Evolutionary conservation across 345 rosid genomes (phyloP).

Genomic region (Cardamine occulta): DNA sequence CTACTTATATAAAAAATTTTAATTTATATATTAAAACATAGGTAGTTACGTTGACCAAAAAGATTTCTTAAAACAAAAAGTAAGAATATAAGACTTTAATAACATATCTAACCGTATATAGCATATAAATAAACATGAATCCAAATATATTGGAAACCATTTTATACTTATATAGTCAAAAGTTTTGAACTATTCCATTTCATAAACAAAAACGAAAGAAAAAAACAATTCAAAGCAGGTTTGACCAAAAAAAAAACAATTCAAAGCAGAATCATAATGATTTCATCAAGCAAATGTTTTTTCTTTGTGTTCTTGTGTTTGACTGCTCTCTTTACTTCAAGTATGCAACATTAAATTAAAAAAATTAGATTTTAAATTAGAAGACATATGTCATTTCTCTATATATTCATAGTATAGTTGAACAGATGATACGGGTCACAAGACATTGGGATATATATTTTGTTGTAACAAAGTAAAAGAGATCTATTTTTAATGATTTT

Average conservation of each 20-base stretch:
- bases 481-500: not conserved
- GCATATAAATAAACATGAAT: not conserved
- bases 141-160: not conserved
- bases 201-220: not conserved
- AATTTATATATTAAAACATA: not conserved
- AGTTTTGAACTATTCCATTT: not conserved
- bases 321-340: slow-evolving; percentile 12
- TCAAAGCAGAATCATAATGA: not conserved
- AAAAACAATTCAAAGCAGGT: not conserved
- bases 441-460: not conserved
- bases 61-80: not conserved
- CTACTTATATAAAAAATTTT: too few species aligned
- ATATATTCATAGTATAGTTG: not conserved
- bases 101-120: slow-evolving; percentile 3
- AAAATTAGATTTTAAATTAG: not conserved
- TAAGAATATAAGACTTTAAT: slow-evolving; percentile 12
- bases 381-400: not conserved
- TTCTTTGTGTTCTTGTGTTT: slow-evolving; percentile 20
- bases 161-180: not conserved
- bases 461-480: not conserved
- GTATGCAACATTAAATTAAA: slow-evolving; percentile 9
- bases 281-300: not conserved
- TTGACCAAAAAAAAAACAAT: not conserved
- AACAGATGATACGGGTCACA: not conserved
- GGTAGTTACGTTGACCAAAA: not conserved